phyloP scores from a whole-genome alignment of 192 early-diverging fungal genomes.

The Pilobolus umbonatus region DNA sequence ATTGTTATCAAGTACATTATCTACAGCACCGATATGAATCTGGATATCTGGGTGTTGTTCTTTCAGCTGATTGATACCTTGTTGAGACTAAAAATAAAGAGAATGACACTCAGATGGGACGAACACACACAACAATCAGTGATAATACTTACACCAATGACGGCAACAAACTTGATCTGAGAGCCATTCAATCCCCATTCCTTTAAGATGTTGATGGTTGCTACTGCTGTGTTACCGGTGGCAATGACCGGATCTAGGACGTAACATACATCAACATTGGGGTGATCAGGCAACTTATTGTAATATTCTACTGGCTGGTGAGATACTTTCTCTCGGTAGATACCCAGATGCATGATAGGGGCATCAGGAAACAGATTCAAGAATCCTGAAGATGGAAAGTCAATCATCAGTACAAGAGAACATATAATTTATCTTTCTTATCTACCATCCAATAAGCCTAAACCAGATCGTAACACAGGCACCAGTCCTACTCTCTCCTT shows the following conservation, averaged over 20 bases:
- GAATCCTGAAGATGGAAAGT: conserved; percentile 32
- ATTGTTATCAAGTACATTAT: conserved; percentile 48
- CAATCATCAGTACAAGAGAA: not conserved
- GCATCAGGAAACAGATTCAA: conserved; percentile 64
- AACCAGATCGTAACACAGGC: conserved; percentile 62
- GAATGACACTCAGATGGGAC: not conserved
- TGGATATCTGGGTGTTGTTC: conserved; percentile 49
- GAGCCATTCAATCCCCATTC: conserved; percentile 66
- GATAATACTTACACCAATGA: conserved; percentile 52
- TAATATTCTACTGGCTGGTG: conserved; percentile 90
- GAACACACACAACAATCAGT: conserved; percentile 24
- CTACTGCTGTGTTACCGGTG: conserved; percentile 70
- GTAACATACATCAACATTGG: conserved; percentile 63
- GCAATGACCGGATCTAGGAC: conserved; percentile 83
- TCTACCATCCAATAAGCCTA: conserved; percentile 50
- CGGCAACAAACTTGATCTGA: conserved; percentile 64
- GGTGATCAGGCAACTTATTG: conserved; percentile 76
- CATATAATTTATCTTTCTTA: not conserved
- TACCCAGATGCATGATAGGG: conserved; percentile 71
- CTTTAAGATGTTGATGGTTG: conserved; percentile 70
- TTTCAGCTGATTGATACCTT: conserved; percentile 32
- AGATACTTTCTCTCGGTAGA: conserved; percentile 76
- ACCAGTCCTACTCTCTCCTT: conserved; percentile 46
- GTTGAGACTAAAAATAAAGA: conserved; percentile 22
- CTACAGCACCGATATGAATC: conserved; percentile 53